These are phyloP conservation scores for Lenzites betulinus DNA, from an alignment of 768 basidiomycete species.

Conservation along the genomic window DNA sequence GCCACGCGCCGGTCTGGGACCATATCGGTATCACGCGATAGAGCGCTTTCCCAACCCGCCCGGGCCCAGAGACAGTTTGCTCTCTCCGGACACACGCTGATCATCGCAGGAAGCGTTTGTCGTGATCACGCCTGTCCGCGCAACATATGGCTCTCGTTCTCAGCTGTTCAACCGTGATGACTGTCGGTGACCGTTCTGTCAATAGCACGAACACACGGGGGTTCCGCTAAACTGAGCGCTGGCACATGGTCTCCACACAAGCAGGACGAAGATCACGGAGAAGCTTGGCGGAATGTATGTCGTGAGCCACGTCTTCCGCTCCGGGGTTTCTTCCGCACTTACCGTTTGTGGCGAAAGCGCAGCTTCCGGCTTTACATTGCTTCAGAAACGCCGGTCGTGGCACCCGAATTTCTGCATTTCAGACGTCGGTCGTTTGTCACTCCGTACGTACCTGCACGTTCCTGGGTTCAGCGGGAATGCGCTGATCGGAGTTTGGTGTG, in stretches of 20 bases:
- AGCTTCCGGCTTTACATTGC: background rate
- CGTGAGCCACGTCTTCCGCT: background rate
- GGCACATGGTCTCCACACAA: background rate
- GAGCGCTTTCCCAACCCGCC: background rate
- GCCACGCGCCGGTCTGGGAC: background rate
- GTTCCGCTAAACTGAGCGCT: background rate
- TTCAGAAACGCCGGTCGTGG: background rate
- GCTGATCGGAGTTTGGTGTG: background rate
- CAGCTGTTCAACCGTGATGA: constrained; percentile 2
- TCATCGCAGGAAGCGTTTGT: background rate
- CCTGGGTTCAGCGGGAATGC: background rate
- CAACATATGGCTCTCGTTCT: constrained; percentile 9
- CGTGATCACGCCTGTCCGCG: constrained; percentile 2
- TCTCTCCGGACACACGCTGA: constrained; percentile 4
- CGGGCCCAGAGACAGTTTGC: background rate
- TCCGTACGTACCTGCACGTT: background rate
- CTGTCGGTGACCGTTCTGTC: background rate
- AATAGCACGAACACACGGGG: background rate
- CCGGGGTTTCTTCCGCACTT: background rate
- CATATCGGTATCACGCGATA: constrained; percentile 12
- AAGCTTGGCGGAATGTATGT: background rate
- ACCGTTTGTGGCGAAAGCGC: background rate
- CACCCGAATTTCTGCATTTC: background rate
- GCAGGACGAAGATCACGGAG: background rate
- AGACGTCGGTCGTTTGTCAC: background rate